phyloP scores from a whole-genome alignment of 2,329 filamentous ascomycete genomes.

The Lachnellula occidentalis region DNA sequence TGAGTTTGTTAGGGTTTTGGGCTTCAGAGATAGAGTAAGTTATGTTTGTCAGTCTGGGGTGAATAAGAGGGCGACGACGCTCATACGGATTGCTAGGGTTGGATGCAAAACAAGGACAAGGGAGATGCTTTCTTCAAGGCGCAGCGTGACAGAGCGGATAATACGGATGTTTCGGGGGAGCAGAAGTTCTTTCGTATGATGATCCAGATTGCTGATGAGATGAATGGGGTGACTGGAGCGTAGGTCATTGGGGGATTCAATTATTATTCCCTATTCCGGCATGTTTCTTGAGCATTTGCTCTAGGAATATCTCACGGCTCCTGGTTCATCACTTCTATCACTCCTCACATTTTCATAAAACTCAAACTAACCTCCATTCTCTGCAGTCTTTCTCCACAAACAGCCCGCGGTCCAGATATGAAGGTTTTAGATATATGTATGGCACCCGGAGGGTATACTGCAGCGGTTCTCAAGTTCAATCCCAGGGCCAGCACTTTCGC shows the following conservation, averaged over 20 bases:
- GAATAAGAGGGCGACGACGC: background rate
- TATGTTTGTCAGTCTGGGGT: too few relatives aligned
- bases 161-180: constrained; percentile 18
- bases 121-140: constrained; percentile 40
- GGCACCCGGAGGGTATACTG: constrained; percentile 13
- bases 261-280: too few relatives aligned
- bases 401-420: background rate
- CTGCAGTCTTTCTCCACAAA: background rate
- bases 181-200: constrained; percentile 39
- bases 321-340: background rate
- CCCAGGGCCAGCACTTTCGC: constrained; percentile 3
- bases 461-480: constrained; percentile 5
- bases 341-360: background rate
- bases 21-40: constrained; percentile 16
- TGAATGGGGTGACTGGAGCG: constrained; percentile 30
- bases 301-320: too few relatives aligned
- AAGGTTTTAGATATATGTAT: constrained; percentile 27
- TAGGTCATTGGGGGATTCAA: too few relatives aligned
- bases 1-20: constrained; percentile 16
- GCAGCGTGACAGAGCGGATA: constrained; percentile 36
- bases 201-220: constrained; percentile 37
- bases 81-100: constrained; percentile 10
- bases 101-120: constrained; percentile 41
- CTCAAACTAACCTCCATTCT: too few relatives aligned
- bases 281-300: too few relatives aligned